These are phyloP conservation scores for Cladosporium sp. DNA, from an alignment of 2,329 filamentous ascomycete genomes.

Conservation along the genomic window DNA sequence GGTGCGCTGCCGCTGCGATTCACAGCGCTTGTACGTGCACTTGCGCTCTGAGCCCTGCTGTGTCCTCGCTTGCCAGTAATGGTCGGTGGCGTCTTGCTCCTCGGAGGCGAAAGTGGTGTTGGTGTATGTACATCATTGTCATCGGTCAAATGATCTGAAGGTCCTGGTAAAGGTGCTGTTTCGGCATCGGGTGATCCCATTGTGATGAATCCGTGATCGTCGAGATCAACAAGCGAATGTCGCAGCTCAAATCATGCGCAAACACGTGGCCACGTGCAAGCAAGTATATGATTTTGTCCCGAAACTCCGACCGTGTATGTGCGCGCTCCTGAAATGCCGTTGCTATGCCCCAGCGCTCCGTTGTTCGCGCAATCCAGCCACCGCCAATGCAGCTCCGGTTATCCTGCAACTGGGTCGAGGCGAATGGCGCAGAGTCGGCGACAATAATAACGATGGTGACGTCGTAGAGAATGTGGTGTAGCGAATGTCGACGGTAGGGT, in stretches of 20 bases:
- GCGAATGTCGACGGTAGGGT: slow-evolving; percentile 3
- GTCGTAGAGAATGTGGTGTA: not conserved
- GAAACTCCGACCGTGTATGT: not conserved
- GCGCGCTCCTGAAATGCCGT: slow-evolving; percentile 2
- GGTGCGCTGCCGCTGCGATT: slow-evolving; percentile 46
- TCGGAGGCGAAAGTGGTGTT: slow-evolving; percentile 51
- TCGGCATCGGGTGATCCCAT: slow-evolving; percentile 9
- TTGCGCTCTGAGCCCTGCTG: slow-evolving; percentile 25
- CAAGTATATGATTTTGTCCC: not conserved
- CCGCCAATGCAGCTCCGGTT: not conserved
- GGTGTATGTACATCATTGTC: slow-evolving; percentile 34
- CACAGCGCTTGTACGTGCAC: slow-evolving; percentile 13
- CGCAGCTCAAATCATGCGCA: not conserved
- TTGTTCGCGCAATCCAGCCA: not conserved
- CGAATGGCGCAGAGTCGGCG: slow-evolving; percentile 7
- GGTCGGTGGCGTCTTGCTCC: slow-evolving; percentile 58
- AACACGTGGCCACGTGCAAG: not conserved
- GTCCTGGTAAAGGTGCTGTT: not conserved
- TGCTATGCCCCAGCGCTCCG: slow-evolving; percentile 10
- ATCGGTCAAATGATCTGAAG: not conserved
- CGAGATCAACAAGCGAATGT: not conserved
- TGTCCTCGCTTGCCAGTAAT: slow-evolving; percentile 44
- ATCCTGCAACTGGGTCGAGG: not conserved
- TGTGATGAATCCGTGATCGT: slow-evolving; percentile 3
- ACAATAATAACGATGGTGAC: slow-evolving; percentile 1